Base-by-base conservation (phyloP, 495 filamentous ascomycete species). In the Penicillium salamii region DNA sequence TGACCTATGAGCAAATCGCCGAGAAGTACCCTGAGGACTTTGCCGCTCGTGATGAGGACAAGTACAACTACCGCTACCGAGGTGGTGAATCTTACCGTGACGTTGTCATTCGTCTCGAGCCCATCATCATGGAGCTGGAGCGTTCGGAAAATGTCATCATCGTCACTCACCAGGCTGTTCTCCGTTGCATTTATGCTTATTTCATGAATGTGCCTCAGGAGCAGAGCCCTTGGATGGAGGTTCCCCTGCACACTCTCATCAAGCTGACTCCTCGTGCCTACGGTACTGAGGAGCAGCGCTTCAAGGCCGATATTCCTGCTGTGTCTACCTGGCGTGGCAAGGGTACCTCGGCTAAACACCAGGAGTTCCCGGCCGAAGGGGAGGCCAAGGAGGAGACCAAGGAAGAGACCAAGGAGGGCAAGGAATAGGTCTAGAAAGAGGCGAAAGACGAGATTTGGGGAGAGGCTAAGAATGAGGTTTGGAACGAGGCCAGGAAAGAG, bases 61-160 rank as follows among this genome's bases (percentile, higher is more conserved):
- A 98, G 69, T 89, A 97, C 78, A 98, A 98, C 72, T 98, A 98
- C 70, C 91, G 93, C 43, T 98, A 98, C 69, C 87, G 92, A 1
- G 93, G 91, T 52, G 93, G 93, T 13, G 93, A 98, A 71, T 91
- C 87, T 50, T 98, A 98, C 67, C 89, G 93, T 44, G 93, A 98
- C 63, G 92, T 98, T 1, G 93, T 98, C 19, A 97, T 97, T 53
- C 88, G 93, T 1, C 84, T 98, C 0, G 93, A 98, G 61, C 93
- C 93, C 39, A 98, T 98, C 68, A 98, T 98, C 73, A 98, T 98
- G 93, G 93, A 98, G 60, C 75, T 98, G 36, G 93, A 98, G 68
- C 83, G 93, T 46, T 87, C 83, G 57, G 93, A 97, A 65, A 92
- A 98, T 59, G 95, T 98, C 53, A 86, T 98, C 46, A 96, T 98